These are phyloP conservation scores for Microbotryum violaceum DNA, from an alignment of 1,284 basidiomycete genomes.

Conservation along the genomic window DNA sequence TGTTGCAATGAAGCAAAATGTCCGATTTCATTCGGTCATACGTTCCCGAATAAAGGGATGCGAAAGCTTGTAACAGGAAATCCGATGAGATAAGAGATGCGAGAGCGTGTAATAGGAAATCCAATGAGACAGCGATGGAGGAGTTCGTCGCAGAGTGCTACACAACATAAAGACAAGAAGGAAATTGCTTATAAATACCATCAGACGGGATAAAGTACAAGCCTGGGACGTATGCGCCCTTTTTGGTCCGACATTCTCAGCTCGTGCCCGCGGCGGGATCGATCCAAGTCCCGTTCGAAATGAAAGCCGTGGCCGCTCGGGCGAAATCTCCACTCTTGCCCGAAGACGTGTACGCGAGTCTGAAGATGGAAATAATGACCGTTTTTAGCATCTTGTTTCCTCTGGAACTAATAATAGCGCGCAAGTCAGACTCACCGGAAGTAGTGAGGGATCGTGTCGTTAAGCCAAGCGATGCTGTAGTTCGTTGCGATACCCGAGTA, in stretches of 20 bases:
- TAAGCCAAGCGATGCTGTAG: constrained; percentile 57
- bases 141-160: too few relatives aligned
- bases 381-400: background rate
- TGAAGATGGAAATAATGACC: background rate
- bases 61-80: too few relatives aligned
- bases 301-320: constrained; percentile 63
- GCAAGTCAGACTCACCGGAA: constrained; percentile 43
- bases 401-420: background rate
- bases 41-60: too few relatives aligned
- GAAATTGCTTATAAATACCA: too few relatives aligned
- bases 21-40: too few relatives aligned
- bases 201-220: too few relatives aligned
- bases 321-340: constrained; percentile 68
- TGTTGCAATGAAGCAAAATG: background rate
- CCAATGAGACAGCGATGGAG: too few relatives aligned
- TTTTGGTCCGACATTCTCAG: background rate
- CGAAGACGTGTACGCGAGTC: constrained; percentile 42
- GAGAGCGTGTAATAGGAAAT: too few relatives aligned
- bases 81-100: too few relatives aligned
- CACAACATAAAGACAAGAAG: too few relatives aligned
- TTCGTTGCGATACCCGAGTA: constrained; percentile 60
- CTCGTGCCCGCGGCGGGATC: constrained; percentile 17
- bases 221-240: too few relatives aligned
- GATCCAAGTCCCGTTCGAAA: constrained; percentile 68
- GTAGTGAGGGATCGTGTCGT: constrained; percentile 63